Evolutionary conservation across 768 basidiomycete species (phyloP), one percentile per base, ranked within the genome.

Genomic region (Mycena venus): DNA sequence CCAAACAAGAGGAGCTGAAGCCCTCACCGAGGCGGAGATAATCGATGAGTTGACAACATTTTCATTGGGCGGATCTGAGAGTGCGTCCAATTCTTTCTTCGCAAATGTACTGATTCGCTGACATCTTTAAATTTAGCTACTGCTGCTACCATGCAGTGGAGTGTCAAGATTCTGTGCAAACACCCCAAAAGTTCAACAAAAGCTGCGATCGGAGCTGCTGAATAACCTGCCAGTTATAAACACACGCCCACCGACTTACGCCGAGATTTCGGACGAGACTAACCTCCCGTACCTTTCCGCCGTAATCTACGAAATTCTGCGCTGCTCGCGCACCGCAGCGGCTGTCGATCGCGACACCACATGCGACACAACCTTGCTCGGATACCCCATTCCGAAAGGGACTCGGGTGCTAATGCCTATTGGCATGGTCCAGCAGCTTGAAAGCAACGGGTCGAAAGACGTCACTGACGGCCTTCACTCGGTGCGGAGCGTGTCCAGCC

Each of bases 381-480:
- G 72, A 36, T 44, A 73, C 42, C 56, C 47, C 1, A 73, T 73
- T 2, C 72, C 72, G 21, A 73, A 73, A 47, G 72, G 72, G 21
- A 73, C 72, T 6, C 63, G n/a, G 27, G 31, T 73, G 15, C 44
- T 60, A 4, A 53, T 67, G 38, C 63, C 72, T 23, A 60, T 60
- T 19, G 68, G 56, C 4, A 68, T 68, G 68, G 68, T 68, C 19
- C 67, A 68, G 55, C 53, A 58, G 67, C 29, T 59, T 5, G 67
- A 68, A 55, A 68, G 36, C 67, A 56, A 58, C 14, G 68, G 40
- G 4, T 44, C 40, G 0, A 59, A 17, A 27, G 4, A 53, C 15
- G 51, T 29, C 4, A 67, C 68, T 9, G 68, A 44, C 11, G 55
- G 2, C 1, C 66, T 68, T 3, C 55, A 68, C 55, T 27, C 44